Percentiles rank a stretch among this genome's conserved stretches.
Evolutionary conservation across 1,139 yeast species (phyloP).

Genomic region (Yamadazyma friedrichii): DNA sequence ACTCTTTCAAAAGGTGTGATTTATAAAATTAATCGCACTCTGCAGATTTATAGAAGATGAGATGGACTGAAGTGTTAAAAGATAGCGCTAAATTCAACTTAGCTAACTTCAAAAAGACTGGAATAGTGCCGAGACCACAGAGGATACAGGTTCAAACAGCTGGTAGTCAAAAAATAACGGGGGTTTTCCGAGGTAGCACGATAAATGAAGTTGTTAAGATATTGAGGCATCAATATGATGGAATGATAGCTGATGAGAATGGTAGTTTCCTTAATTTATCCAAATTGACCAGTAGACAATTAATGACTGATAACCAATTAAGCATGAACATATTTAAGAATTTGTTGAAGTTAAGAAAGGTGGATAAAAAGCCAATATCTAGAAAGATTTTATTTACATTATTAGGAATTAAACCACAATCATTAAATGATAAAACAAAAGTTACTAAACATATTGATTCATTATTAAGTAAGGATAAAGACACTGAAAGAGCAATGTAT

Average conservation of each 20-base stretch:
- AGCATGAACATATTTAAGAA: conserved; percentile 27
- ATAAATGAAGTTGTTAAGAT: conserved; percentile 22
- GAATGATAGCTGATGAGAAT: conserved; percentile 15
- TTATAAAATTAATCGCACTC: conserved; percentile 2
- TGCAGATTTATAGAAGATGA: neutral
- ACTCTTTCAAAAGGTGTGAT: neutral
- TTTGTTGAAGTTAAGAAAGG: conserved; percentile 24
- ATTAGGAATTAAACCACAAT: conserved; percentile 57
- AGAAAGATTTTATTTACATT: conserved; percentile 47
- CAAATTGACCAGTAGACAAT: conserved; percentile 12
- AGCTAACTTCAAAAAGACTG: conserved; percentile 5
- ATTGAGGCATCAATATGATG: conserved; percentile 19
- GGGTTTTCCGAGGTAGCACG: conserved; percentile 10
- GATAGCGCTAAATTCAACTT: neutral
- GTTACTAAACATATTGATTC: conserved; percentile 53
- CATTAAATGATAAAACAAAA: conserved; percentile 53
- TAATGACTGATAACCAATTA: conserved; percentile 6
- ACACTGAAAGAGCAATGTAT: conserved; percentile 50
- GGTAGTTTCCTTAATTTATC: conserved; percentile 15
- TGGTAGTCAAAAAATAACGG: neutral
- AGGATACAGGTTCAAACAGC: neutral
- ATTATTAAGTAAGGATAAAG: conserved; percentile 47
- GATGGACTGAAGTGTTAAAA: neutral
- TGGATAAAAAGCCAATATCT: conserved; percentile 33
- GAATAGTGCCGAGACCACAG: conserved; percentile 14